Percentiles rank a stretch among this genome's conserved stretches.
phyloP scores from a whole-genome alignment of 208 protist species.

The Trypanosoma avium region DNA sequence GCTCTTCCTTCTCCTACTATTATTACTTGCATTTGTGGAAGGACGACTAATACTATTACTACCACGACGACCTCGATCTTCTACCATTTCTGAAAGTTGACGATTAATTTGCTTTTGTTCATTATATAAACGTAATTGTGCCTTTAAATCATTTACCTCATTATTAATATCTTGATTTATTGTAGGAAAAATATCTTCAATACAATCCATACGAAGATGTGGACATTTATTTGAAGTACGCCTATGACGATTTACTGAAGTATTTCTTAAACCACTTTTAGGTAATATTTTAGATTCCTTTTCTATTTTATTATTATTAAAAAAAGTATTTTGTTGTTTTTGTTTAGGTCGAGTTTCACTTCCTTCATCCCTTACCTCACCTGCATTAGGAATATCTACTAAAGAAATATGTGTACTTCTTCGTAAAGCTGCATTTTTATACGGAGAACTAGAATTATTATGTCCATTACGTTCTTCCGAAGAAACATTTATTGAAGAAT shows the following conservation, averaged over 20 bases:
- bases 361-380: background rate
- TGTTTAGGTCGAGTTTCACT: background rate
- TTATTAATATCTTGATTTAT: background rate
- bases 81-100: background rate
- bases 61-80: no score
- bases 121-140: background rate
- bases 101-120: background rate
- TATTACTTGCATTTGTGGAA: no score
- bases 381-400: background rate
- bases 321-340: constrained; percentile 3
- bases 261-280: background rate
- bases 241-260: background rate
- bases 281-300: background rate
- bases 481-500: no score
- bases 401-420: background rate
- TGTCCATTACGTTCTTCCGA: background rate
- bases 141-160: background rate
- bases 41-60: no score
- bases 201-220: constrained; percentile 7
- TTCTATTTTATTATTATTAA: no score
- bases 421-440: background rate
- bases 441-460: background rate
- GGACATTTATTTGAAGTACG: background rate
- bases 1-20: no score
- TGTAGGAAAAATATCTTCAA: background rate